Base-by-base conservation (phyloP, 2,329 filamentous ascomycete species). In the Colletotrichum tabaci region DNA sequence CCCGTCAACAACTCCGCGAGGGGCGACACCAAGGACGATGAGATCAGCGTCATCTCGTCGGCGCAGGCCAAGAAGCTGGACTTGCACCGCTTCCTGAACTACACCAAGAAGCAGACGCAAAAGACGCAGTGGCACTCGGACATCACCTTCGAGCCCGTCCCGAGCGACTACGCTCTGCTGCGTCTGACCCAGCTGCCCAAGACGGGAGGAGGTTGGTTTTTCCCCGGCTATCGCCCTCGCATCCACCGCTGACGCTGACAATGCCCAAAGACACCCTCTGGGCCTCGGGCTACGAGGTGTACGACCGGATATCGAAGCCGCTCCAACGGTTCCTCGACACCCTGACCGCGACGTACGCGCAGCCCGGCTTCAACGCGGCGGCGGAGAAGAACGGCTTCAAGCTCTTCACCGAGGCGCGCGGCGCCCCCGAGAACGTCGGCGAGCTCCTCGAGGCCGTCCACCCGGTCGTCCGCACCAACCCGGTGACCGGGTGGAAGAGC, bases 1-100 rank as follows among this genome's bases (percentile, higher is more conserved):
- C 90, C 90, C 0, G 78, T 91, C 38, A 83, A 80, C 80, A 89
- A 88, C 79, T 84, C 87, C 4, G 82, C 82, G 6, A 84, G 85
- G 10, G 89, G 88, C 40, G 84, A 82, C 42, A 86, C 83, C 42
- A 81, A 81, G 10, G 90, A 93, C 74, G 82, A 87, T 49, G 85
- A 92, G 77, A 90, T 93, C 77, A 91, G 87, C 80, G 87, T 88
- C 67, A 93, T 93, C 76, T 89, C 86, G 50, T 91, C 89, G 0
- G 83, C 85, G 40, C 84, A 88, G 73, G 81, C 82, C 46, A 88
- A 87, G 76, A 87, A 87, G 76, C 81, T 86, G 40, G 88, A 88
- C 79, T 52, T 76, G n/a, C 72, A 73, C 63, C 70, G 80, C 47
- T 79, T 82, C 71, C 79, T 79, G 72, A 74, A 75, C 57, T 73